Conservation (phyloP, 2,329 filamentous ascomycete genomes). For the Leptoxyphium fumago region DNA sequence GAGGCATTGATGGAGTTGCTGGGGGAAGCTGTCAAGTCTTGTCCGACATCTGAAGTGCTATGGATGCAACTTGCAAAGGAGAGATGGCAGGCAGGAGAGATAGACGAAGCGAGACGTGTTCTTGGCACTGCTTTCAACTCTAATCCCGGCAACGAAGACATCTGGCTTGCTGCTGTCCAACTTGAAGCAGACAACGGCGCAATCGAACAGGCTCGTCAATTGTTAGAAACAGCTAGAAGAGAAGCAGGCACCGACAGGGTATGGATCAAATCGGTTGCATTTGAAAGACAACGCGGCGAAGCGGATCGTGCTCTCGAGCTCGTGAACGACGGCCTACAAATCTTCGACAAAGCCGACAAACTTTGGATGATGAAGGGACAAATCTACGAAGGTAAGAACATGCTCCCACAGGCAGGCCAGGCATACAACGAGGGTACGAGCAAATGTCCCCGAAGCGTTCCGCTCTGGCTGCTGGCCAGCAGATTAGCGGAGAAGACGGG, state of each 20-base stretch:
- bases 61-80: slow-evolving; percentile 96
- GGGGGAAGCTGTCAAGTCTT: slow-evolving; percentile 87
- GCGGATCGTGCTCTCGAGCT: slow-evolving; percentile 71
- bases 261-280: slow-evolving; percentile 91
- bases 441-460: slow-evolving; percentile 67
- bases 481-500: slow-evolving; percentile 77
- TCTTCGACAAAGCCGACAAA: slow-evolving; percentile 75
- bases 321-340: slow-evolving; percentile 69
- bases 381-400: slow-evolving; percentile 75
- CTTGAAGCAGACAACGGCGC: slow-evolving; percentile 83
- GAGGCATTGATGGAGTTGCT: slow-evolving; percentile 73
- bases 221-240: slow-evolving; percentile 68
- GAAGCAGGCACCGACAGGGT: slow-evolving; percentile 91
- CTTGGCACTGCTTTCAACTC: slow-evolving; percentile 84
- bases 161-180: slow-evolving; percentile 93
- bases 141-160: slow-evolving; percentile 93
- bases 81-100: slow-evolving; percentile 77
- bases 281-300: slow-evolving; percentile 74
- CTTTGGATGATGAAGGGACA: slow-evolving; percentile 99
- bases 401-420: slow-evolving; percentile 71
- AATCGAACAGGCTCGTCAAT: slow-evolving; percentile 63
- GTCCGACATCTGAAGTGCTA: slow-evolving; percentile 75
- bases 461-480: slow-evolving; percentile 79
- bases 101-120: slow-evolving; percentile 73
- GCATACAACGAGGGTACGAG: slow-evolving; percentile 81